Evolutionary conservation across 176 grass and related monocot species (phyloP).

Genomic region (Sorghum bicolor): DNA sequence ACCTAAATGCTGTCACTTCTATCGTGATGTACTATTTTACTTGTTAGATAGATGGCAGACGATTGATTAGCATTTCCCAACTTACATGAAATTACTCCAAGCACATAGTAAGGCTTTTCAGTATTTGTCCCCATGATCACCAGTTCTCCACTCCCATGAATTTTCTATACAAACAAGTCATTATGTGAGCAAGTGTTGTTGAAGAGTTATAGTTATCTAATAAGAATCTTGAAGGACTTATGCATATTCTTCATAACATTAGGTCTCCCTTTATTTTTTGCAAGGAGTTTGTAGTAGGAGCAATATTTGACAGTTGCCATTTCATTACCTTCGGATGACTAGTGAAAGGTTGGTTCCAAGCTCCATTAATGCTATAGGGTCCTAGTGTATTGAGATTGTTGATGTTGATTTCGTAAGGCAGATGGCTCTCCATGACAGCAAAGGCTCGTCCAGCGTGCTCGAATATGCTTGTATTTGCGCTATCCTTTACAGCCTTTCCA

Average conservation of each 20-base stretch:
- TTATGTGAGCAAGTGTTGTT: neutral
- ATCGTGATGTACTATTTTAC: neutral
- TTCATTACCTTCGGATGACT: constrained; percentile 50
- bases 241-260: neutral
- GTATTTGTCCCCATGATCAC: constrained; percentile 36
- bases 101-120: constrained; percentile 25
- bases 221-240: neutral
- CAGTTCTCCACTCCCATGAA: constrained; percentile 32
- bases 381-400: constrained; percentile 22
- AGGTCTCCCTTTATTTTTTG: neutral
- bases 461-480: constrained; percentile 40
- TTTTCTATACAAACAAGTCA: constrained; percentile 28
- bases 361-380: constrained; percentile 26
- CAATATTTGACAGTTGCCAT: neutral
- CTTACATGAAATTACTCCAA: constrained; percentile 51
- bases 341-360: constrained; percentile 46
- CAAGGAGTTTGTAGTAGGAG: neutral
- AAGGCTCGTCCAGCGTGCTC: constrained; percentile 46
- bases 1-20: neutral
- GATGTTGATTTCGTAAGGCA: constrained; percentile 34
- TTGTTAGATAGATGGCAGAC: neutral
- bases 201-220: too few species aligned
- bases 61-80: neutral
- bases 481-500: constrained; percentile 33
- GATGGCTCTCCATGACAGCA: constrained; percentile 29